Base-by-base conservation (phyloP, 129 eudicot species). In the Flaveria bidentis region DNA sequence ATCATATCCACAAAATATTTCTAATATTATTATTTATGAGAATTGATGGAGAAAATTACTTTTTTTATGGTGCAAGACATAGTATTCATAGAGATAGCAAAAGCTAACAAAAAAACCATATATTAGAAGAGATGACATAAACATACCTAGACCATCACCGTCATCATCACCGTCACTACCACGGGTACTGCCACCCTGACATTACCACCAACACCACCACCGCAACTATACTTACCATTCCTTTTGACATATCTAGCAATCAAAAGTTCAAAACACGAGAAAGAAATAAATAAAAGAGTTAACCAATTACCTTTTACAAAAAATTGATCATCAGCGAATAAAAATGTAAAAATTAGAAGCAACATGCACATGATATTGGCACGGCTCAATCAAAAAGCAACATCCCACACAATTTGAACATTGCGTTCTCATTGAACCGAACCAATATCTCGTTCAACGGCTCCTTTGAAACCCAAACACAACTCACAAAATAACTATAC, bases 321-420 rank as follows among this genome's bases (percentile, higher is more conserved):
- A 51, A 51, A 30, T 5, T 9, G 12, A 62, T 45, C n/a, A 55
- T 15, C n/a, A 1, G n/a, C 1, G 9, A 55, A 55, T 17, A 18
- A 30, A 22, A 9, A 4, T 57, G 0, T 22, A 5, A 11, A 61
- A 15, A 39, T 36, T 18, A 23, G 77, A 79, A 79, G 82, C 72
- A 85, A 67, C 58, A 75, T 79, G 82, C 76, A 84, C 88, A 78
- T 82, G 92, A 87, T 87, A 87, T 87, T 87, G 92, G 92, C 92
- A 82, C 92, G 92, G 92, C 92, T 87, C 92, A 87, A 87, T 87
- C 89, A 85, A 57, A 87, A 85, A 85, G 47, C 82, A 73, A 69
- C 71, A 39, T 79, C 74, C 81, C 30, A 57, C 18, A 6, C 8
- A 47, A 81, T 69, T 60, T n/a, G 75, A 86, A 57, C 86, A 73